These are phyloP conservation scores for Podila horticola DNA, from an alignment of 192 early-diverging fungal genomes.

Conservation along the genomic window DNA sequence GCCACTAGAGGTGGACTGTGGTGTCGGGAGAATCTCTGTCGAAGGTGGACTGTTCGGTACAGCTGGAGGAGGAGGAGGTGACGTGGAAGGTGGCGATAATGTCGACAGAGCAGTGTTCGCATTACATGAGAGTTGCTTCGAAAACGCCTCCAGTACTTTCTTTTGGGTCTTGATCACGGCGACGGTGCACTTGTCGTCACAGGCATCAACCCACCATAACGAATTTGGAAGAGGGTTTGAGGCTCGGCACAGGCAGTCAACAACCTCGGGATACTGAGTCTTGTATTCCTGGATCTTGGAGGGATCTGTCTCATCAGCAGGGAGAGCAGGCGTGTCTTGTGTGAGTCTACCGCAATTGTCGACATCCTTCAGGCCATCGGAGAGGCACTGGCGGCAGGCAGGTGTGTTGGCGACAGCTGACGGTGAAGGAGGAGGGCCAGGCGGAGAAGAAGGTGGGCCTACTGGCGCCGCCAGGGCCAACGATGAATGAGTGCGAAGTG, in stretches of 20 bases:
- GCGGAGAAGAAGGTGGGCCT: not conserved
- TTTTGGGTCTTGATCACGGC: not conserved
- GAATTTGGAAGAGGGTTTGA: not conserved
- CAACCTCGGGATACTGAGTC: not conserved
- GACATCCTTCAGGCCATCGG: not conserved
- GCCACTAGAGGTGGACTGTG: no score
- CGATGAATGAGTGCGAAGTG: no score
- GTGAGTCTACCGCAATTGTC: not conserved
- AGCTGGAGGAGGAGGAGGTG: not conserved
- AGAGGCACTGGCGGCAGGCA: not conserved
- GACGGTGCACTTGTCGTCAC: not conserved
- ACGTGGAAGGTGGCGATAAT: not conserved
- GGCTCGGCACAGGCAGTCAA: conserved; percentile 5
- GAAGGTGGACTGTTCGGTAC: no score
- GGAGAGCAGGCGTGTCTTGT: not conserved
- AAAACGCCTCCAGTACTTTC: not conserved
- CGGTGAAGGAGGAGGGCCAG: not conserved
- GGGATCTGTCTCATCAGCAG: not conserved
- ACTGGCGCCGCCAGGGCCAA: not conserved
- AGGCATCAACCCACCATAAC: not conserved
- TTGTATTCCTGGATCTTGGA: conserved; percentile 2
- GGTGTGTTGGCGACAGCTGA: not conserved
- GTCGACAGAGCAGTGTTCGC: not conserved
- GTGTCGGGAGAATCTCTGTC: no score
- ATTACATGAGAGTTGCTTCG: no score